A percentile compares a stretch with the other conserved stretches of the same genome.
Evolutionary conservation across 331 rosid species (phyloP).

Genomic region (Quercus phellos): DNA sequence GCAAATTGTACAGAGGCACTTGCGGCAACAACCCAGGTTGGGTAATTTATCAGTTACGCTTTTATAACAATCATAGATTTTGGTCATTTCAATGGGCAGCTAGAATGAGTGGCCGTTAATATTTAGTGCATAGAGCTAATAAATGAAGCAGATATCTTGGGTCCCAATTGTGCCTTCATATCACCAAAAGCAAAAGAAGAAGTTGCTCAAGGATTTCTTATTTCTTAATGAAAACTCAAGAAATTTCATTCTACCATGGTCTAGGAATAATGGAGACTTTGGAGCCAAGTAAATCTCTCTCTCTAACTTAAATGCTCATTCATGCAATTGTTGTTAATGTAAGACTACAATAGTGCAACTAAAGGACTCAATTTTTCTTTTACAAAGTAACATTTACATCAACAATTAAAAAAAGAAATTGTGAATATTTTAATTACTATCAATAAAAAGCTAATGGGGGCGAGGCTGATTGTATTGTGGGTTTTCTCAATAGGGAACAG

Average conservation of each 20-base stretch:
- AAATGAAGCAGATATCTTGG: background rate
- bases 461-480: no score
- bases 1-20: conserved; percentile 18
- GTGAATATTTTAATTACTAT: no score
- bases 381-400: no score
- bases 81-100: background rate
- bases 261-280: background rate
- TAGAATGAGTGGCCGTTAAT: background rate
- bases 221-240: conserved; percentile 2
- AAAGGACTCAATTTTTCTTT: no score
- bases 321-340: no score
- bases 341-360: no score
- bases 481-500: conserved; percentile 11
- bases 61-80: no score
- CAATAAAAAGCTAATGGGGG: no score
- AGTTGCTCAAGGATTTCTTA: background rate
- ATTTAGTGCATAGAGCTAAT: background rate
- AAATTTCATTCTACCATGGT: conserved; percentile 1
- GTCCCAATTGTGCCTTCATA: conserved; percentile 20
- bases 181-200: conserved; percentile 18
- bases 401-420: no score
- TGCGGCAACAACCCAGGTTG: conserved; percentile 18
- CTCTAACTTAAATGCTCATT: background rate
- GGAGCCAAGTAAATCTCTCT: conserved; percentile 4
- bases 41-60: background rate